A percentile compares a stretch with the other conserved stretches of the same genome.
Conservation (phyloP, 495 filamentous ascomycete genomes). For the Penicillium steckii region DNA sequence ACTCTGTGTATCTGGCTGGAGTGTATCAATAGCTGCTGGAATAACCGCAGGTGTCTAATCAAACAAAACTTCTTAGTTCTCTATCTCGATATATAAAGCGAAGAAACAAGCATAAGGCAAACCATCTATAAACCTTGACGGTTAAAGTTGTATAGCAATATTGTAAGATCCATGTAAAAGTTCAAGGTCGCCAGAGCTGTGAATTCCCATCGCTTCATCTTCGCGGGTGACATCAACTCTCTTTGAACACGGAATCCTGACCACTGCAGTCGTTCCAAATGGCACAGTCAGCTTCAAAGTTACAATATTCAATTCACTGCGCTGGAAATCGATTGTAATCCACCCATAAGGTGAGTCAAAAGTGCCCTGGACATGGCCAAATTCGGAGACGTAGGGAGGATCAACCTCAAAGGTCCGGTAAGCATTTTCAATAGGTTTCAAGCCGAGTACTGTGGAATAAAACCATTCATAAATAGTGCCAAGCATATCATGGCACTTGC, state of each 20-base stretch:
- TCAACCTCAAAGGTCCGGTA: constrained; percentile 21
- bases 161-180: constrained; percentile 3
- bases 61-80: no score
- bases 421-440: constrained; percentile 20
- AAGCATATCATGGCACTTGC: constrained; percentile 33
- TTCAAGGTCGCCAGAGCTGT: background rate
- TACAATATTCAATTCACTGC: background rate
- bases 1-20: no score
- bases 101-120: no score
- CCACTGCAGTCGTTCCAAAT: constrained; percentile 10
- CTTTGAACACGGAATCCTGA: background rate
- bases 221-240: background rate
- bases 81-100: no score
- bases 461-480: constrained; percentile 34
- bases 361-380: constrained; percentile 21
- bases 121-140: no score
- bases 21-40: no score
- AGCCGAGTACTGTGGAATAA: constrained; percentile 24
- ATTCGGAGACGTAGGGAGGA: constrained; percentile 23
- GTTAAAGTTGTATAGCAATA: background rate
- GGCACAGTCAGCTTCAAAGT: constrained; percentile 10
- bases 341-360: constrained; percentile 29
- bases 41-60: no score
- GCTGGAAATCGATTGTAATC: constrained; percentile 21
- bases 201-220: background rate